These are phyloP conservation scores for Sporothrix mexicana DNA, from an alignment of 2,329 filamentous ascomycete species.

Conservation along the genomic window DNA sequence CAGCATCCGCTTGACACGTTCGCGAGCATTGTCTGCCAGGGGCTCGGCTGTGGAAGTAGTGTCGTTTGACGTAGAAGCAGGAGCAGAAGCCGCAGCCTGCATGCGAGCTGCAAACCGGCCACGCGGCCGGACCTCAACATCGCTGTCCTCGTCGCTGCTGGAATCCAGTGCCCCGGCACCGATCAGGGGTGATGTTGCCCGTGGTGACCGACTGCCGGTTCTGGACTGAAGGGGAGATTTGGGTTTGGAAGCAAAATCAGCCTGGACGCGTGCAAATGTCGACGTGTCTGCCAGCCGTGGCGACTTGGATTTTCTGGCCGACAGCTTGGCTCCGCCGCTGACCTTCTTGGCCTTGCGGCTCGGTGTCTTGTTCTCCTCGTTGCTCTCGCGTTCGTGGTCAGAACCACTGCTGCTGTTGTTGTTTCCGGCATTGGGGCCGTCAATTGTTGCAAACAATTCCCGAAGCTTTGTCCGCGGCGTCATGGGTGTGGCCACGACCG, in stretches of 20 bases:
- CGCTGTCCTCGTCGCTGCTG: slow-evolving; percentile 49
- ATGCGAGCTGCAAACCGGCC: slow-evolving; percentile 70
- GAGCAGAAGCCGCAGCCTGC: slow-evolving; percentile 46
- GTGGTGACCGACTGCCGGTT: slow-evolving; percentile 15
- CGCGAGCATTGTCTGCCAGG: slow-evolving; percentile 46
- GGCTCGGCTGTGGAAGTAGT: slow-evolving; percentile 36
- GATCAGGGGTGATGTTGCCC: slow-evolving; percentile 1
- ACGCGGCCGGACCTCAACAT: slow-evolving; percentile 60
- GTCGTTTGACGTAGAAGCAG: neutral
- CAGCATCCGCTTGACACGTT: slow-evolving; percentile 54
- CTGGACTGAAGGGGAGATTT: slow-evolving; percentile 31
- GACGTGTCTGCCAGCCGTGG: neutral
- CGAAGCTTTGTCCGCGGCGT: slow-evolving; percentile 62
- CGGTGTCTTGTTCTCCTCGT: slow-evolving; percentile 28
- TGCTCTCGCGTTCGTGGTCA: slow-evolving; percentile 30
- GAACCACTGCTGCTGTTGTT: slow-evolving; percentile 27
- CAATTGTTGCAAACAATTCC: slow-evolving; percentile 48
- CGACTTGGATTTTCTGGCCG: slow-evolving; percentile 7
- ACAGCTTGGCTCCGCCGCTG: slow-evolving; percentile 14
- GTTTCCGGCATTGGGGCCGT: slow-evolving; percentile 30
- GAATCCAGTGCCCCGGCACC: neutral
- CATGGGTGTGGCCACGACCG: slow-evolving; percentile 53
- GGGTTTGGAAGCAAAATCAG: neutral
- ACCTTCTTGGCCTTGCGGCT: slow-evolving; percentile 25
- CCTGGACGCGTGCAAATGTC: slow-evolving; percentile 27